Evolutionary conservation across 176 grass and related monocot species (phyloP).

Genomic region (Neostapfia colusana): DNA sequence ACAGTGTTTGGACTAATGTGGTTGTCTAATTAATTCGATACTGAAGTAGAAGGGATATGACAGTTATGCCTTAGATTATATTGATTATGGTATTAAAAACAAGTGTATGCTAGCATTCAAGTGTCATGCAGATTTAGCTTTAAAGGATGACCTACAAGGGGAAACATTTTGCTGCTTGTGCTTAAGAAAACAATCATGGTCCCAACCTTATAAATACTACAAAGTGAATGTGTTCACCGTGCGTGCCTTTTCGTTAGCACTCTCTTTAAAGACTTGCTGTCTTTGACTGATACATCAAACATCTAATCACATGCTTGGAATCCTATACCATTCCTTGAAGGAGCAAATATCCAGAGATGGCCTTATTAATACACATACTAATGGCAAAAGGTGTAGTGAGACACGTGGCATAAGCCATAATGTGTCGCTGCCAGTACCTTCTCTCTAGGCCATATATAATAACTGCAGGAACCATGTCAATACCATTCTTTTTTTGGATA

Average conservation of each 20-base stretch:
- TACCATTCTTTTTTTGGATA: conserved; percentile 39
- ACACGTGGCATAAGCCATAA: conserved; percentile 38
- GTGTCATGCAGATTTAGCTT: conserved; percentile 51
- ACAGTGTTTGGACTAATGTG: conserved; percentile 48
- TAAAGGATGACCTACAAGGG: conserved; percentile 47
- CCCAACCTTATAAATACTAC: conserved; percentile 53
- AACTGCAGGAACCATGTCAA: conserved; percentile 46
- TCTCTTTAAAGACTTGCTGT: conserved; percentile 54
- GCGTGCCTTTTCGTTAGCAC: conserved; percentile 46
- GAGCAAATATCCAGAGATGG: conserved; percentile 35
- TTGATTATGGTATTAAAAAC: conserved; percentile 49
- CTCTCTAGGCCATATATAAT: conserved; percentile 56
- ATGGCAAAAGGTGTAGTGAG: conserved; percentile 49
- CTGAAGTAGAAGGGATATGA: conserved; percentile 36
- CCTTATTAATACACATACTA: conserved; percentile 56
- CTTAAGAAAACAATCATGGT: conserved; percentile 43
- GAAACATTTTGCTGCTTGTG: conserved; percentile 28
- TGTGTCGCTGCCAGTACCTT: conserved; percentile 41
- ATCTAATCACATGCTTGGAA: conserved; percentile 44
- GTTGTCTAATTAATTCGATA: conserved; percentile 45
- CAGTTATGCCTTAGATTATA: conserved; percentile 49
- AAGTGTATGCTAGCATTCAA: conserved; percentile 57
- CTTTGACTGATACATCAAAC: conserved; percentile 52
- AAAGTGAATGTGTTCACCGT: conserved; percentile 55
- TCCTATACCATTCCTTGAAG: conserved; percentile 53